These are phyloP conservation scores for Aechmea fasciata DNA, from an alignment of 176 grass and related monocot genomes.

Conservation along the genomic window DNA sequence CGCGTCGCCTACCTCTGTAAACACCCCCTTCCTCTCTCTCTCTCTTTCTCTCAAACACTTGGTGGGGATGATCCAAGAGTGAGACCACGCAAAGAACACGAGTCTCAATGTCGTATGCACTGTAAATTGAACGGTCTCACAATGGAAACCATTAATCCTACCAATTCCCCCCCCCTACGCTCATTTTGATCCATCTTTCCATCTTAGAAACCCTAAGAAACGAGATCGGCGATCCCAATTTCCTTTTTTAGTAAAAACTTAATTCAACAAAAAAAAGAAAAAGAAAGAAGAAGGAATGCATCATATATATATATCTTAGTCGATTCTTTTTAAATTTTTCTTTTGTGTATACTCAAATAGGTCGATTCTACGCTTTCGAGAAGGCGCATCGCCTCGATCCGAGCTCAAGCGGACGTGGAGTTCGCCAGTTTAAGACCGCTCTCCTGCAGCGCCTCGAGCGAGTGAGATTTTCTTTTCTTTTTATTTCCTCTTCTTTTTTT, in stretches of 20 bases:
- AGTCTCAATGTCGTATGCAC: too few species aligned
- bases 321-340: neutral
- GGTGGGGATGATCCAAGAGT: neutral
- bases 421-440: constrained; percentile 86
- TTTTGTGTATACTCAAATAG: constrained; percentile 5
- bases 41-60: constrained; percentile 1
- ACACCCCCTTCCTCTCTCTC: neutral
- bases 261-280: too few species aligned
- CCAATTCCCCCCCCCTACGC: too few species aligned
- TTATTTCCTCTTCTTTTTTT: constrained; percentile 2
- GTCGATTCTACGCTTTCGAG: constrained; percentile 91
- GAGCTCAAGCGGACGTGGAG: constrained; percentile 75
- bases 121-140: too few species aligned
- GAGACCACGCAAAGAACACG: too few species aligned
- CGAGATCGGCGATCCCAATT: too few species aligned
- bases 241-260: too few species aligned
- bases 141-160: too few species aligned
- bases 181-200: too few species aligned
- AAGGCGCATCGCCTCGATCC: constrained; percentile 87
- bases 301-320: neutral
- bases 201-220: too few species aligned
- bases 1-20: constrained; percentile 89
- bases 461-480: constrained; percentile 31
- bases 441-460: constrained; percentile 77
- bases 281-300: too few species aligned